A percentile compares a stretch with the other conserved stretches of the same genome.
Conservation (phyloP, 495 filamentous ascomycete genomes). For the Pyrenula massariospora region DNA sequence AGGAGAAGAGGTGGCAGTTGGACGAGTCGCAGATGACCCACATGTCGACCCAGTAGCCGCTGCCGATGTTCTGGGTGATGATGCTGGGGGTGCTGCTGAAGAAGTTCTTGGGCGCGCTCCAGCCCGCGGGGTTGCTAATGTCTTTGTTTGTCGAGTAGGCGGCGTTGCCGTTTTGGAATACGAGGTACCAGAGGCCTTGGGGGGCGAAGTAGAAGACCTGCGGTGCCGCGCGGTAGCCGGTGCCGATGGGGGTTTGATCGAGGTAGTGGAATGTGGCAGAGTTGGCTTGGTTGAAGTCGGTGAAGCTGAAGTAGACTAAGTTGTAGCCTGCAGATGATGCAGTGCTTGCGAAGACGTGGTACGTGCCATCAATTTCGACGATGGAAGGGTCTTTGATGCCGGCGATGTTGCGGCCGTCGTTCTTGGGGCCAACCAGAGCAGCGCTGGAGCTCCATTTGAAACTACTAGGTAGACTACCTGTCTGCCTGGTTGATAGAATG, state of each 20-base stretch:
- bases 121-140: conserved; percentile 42
- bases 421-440: conserved; percentile 34
- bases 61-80: neutral
- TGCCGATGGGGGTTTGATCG: conserved; percentile 36
- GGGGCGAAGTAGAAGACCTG: conserved; percentile 50
- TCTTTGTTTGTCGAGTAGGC: conserved; percentile 46
- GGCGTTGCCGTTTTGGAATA: conserved; percentile 47
- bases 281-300: conserved; percentile 30
- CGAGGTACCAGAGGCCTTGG: conserved; percentile 47
- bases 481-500: neutral
- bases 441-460: conserved; percentile 43
- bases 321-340: conserved; percentile 18
- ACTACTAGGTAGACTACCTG: conserved; percentile 30
- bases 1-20: conserved; percentile 55
- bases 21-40: conserved; percentile 42
- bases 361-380: conserved; percentile 38
- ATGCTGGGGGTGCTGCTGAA: conserved; percentile 16
- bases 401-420: conserved; percentile 25
- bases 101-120: conserved; percentile 39
- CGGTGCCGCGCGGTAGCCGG: conserved; percentile 38
- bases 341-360: conserved; percentile 41
- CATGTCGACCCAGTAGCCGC: neutral
- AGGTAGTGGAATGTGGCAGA: conserved; percentile 42
- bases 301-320: conserved; percentile 48
- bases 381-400: conserved; percentile 48